phyloP scores from a whole-genome alignment of 495 filamentous ascomycete species.

The Penicillium simplicissimum region DNA sequence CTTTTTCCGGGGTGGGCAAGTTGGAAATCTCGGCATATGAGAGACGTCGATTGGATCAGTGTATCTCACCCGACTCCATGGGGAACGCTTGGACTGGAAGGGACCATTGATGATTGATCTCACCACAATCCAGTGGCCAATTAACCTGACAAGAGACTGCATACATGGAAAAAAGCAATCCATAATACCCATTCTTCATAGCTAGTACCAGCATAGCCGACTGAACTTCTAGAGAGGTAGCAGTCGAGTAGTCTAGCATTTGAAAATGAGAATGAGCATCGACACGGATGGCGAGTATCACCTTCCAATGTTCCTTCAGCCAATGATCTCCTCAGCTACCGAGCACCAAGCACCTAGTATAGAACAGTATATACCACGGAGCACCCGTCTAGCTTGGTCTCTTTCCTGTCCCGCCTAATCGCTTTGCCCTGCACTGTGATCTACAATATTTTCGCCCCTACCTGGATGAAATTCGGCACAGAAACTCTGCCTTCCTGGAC shows the following conservation, averaged over 20 bases:
- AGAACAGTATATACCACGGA: too few species aligned
- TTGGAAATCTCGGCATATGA: constrained; percentile 18
- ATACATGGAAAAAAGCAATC: too few species aligned
- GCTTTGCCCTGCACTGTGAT: not conserved
- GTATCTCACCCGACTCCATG: not conserved
- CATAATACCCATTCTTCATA: too few species aligned
- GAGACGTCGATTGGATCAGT: constrained; percentile 6
- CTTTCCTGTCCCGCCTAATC: constrained; percentile 1
- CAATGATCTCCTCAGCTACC: not conserved
- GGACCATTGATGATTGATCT: not conserved
- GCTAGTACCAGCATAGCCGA: too few species aligned
- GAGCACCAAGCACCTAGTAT: not conserved
- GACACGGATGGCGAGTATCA: not conserved
- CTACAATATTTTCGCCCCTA: not conserved
- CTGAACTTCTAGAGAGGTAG: not conserved
- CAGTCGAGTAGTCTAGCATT: not conserved
- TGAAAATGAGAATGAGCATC: not conserved
- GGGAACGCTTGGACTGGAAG: constrained; percentile 6
- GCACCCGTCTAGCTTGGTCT: too few species aligned
- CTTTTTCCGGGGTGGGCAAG: constrained; percentile 23
- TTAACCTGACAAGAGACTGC: not conserved
- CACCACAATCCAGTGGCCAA: not conserved
- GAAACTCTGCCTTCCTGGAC: not conserved
- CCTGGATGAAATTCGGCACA: too few species aligned
- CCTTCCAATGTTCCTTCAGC: not conserved